Percentiles rank a stretch among this genome's conserved stretches.
These are phyloP conservation scores for Serendipita sp. DNA, from an alignment of 768 basidiomycete species.

Conservation along the genomic window DNA sequence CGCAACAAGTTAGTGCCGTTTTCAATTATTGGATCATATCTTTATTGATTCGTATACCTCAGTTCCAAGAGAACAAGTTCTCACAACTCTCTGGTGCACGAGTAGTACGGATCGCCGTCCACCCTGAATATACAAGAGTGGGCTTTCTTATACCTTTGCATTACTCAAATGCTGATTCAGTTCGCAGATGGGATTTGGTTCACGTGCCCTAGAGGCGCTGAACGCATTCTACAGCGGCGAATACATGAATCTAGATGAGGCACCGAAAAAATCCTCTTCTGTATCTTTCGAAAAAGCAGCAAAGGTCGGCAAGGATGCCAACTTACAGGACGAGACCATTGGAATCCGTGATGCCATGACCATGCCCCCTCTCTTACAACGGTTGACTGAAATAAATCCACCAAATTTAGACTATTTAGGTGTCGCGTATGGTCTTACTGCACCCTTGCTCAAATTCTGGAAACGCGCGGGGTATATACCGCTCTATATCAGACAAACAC, in stretches of 20 bases:
- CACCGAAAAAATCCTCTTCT: slow-evolving; percentile 12
- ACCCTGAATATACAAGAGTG: slow-evolving; percentile 87
- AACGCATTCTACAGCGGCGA: slow-evolving; percentile 90
- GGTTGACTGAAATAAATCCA: slow-evolving; percentile 77
- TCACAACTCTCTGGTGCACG: slow-evolving; percentile 81
- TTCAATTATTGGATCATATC: background rate
- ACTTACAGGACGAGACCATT: slow-evolving; percentile 64
- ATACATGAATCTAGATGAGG: slow-evolving; percentile 74
- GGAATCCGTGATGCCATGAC: slow-evolving; percentile 50
- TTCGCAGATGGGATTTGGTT: slow-evolving; percentile 88
- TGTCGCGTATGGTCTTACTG: slow-evolving; percentile 88
- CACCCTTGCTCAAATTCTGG: slow-evolving; percentile 76
- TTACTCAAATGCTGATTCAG: background rate
- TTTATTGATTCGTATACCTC: slow-evolving; percentile 15
- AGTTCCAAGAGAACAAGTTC: slow-evolving; percentile 94
- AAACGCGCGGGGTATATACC: slow-evolving; percentile 86
- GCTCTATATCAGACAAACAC: slow-evolving; percentile 82
- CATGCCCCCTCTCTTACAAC: slow-evolving; percentile 89
- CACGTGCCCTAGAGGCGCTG: slow-evolving; percentile 69
- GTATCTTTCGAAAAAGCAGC: background rate
- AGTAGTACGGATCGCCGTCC: slow-evolving; percentile 83
- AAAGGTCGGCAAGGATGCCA: slow-evolving; percentile 23
- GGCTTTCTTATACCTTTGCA: slow-evolving; percentile 17
- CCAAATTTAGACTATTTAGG: slow-evolving; percentile 87
- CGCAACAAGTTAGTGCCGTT: slow-evolving; percentile 36